Base-by-base conservation (phyloP, 148 eudicot genomes). In the Vaccinium macrocarpon region DNA sequence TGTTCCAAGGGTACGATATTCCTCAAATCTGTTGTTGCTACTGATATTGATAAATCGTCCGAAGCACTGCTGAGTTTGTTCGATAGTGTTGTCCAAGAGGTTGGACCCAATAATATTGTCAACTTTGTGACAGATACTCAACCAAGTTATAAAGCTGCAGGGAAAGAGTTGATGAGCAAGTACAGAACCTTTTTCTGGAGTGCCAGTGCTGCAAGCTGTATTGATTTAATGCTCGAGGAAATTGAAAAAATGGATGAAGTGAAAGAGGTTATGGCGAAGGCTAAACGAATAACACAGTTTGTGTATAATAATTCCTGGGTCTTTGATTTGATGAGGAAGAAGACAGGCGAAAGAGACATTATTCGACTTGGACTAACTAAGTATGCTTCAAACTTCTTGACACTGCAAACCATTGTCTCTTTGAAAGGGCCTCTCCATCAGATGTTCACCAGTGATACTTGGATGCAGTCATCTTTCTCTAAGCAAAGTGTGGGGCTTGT, bases 161-260 rank as follows among this genome's bases (percentile, higher is more conserved):
- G 82, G n/a, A 66, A 32, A 29, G 56, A 51, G n/a, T 68, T 89
- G n/a, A 64, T 62, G 75, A 80, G 46, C 0, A 77, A 49, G 80
- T 76, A 87, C 57, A 29, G 49, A 11, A 75, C 83, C 23, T 75
- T 89, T 14, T 87, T 81, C 80, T 89, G 91, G 91, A 83, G 50
- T 64, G 52, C 85, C 11, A 80, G 91, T 72, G 80, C 73, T 19
- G 83, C 89, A 29, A 75, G 85, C 51, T 89, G 89, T 52, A 80
- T 89, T 0, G 55, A 76, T 51, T 48, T 89, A 7, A 87, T 87
- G 46, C 86, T 87, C 0, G 83, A 83, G 50, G 74, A 80, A 49
- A 61, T 85, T 76, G 76, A 62, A 59, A 46, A 78, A 12, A 55
- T 87, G 62, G 25, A 23, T 46, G 84, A 84, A 79, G 88, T 89